Percentiles rank a stretch among this genome's conserved stretches.
These are phyloP conservation scores for Ceratocystis diversiconidia DNA, from an alignment of 2,329 filamentous ascomycete genomes.

Conservation along the genomic window DNA sequence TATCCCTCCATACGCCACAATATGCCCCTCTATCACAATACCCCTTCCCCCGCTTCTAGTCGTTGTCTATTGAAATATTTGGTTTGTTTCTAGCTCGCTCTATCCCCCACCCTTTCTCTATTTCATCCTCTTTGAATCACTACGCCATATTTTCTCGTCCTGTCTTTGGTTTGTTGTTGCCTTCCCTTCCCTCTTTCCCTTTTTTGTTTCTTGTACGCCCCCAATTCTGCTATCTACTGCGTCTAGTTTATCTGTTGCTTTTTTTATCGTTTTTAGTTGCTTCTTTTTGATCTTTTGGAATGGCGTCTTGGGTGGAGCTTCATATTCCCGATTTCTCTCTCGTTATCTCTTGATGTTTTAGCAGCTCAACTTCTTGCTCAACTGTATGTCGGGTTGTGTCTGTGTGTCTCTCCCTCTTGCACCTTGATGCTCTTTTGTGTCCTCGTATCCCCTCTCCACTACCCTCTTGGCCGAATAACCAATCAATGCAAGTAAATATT, in stretches of 20 bases:
- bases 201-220: constrained; percentile 17
- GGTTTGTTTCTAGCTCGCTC: neutral
- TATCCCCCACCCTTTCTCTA: constrained; percentile 19
- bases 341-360: constrained; percentile 9
- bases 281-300: constrained; percentile 19
- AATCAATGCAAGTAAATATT: neutral
- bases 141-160: constrained; percentile 16
- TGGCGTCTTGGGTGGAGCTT: constrained; percentile 19
- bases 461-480: neutral
- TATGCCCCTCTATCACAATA: neutral
- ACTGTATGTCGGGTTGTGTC: neutral
- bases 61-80: neutral
- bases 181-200: constrained; percentile 19
- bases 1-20: neutral
- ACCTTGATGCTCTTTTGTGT: neutral
- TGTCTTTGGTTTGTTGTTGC: neutral
- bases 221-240: constrained; percentile 17
- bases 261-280: constrained; percentile 18
- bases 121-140: constrained; percentile 22
- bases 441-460: constrained; percentile 3
- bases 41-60: neutral
- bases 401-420: too few relatives aligned
- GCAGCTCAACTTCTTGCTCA: constrained; percentile 16
- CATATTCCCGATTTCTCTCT: constrained; percentile 23
- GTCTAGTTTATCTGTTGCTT: constrained; percentile 9